Percentiles rank a stretch among this genome's conserved stretches.
Evolutionary conservation across 1,284 basidiomycete species (phyloP).

Genomic region (Austroboletus niveus): DNA sequence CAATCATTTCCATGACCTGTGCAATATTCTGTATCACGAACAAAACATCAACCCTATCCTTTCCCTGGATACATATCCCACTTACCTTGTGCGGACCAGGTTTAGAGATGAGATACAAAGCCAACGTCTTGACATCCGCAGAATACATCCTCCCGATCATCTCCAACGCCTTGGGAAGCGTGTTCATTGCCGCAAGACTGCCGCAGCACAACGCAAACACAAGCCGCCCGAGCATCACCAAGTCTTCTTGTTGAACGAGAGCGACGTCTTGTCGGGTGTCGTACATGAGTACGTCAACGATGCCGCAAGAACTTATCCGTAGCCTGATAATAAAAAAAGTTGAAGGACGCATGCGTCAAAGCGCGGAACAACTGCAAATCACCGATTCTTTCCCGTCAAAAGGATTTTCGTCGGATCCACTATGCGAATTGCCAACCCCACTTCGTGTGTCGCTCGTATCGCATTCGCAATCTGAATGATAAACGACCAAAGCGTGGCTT

Average conservation of each 20-base stretch:
- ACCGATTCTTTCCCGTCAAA: constrained; percentile 88
- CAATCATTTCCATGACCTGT: constrained; percentile 80
- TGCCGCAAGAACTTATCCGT: constrained; percentile 78
- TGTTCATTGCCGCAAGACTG: constrained; percentile 57
- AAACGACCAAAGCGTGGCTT: constrained; percentile 93
- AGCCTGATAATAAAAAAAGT: constrained; percentile 43
- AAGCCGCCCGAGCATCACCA: constrained; percentile 84
- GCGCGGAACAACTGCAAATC: constrained; percentile 2
- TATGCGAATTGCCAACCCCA: constrained; percentile 79
- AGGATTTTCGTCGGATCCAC: constrained; percentile 89
- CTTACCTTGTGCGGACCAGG: constrained; percentile 60
- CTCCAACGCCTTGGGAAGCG: constrained; percentile 78
- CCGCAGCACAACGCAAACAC: constrained; percentile 80
- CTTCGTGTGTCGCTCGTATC: constrained; percentile 83
- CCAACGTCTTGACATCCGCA: constrained; percentile 78
- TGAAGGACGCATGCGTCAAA: no score
- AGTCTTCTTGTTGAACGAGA: constrained; percentile 82
- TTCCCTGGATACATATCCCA: not conserved
- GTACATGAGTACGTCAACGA: constrained; percentile 81
- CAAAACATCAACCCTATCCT: not conserved
- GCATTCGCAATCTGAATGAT: constrained; percentile 89
- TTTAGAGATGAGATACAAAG: constrained; percentile 78
- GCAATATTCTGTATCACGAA: constrained; percentile 60
- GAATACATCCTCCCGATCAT: constrained; percentile 75
- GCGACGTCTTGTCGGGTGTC: constrained; percentile 64